These are phyloP conservation scores for Gamarada debralockiae DNA, from an alignment of 495 filamentous ascomycete species.

Conservation along the genomic window DNA sequence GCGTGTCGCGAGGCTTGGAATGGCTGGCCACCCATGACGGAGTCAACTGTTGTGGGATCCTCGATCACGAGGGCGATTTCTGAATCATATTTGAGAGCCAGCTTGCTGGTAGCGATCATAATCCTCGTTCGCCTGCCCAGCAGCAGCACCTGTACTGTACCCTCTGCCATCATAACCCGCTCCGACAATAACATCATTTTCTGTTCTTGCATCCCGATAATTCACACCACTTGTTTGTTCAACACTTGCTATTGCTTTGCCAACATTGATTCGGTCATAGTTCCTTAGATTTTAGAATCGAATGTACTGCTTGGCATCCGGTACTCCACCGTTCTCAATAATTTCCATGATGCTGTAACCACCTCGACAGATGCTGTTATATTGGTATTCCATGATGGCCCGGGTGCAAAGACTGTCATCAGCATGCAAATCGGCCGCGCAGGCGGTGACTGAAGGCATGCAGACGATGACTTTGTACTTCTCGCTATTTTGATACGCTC, in stretches of 20 bases:
- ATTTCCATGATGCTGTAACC: conserved; percentile 82
- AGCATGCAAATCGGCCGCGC: conserved; percentile 80
- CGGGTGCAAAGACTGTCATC: conserved; percentile 83
- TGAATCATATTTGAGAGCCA: conserved; percentile 63
- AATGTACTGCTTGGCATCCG: conserved; percentile 72
- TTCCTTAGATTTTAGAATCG: conserved; percentile 93
- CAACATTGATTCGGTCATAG: conserved; percentile 80
- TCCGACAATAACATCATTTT: conserved; percentile 54
- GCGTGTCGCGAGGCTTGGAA: conserved; percentile 79
- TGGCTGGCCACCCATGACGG: conserved; percentile 65
- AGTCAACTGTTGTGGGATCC: conserved; percentile 66
- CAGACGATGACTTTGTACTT: conserved; percentile 81
- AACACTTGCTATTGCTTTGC: conserved; percentile 54
- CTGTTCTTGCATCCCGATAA: conserved; percentile 66
- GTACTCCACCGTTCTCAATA: conserved; percentile 63
- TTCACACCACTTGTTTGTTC: conserved; percentile 66
- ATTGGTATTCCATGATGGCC: conserved; percentile 96
- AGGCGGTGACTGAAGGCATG: conserved; percentile 86
- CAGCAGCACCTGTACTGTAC: conserved; percentile 21
- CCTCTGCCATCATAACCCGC: conserved; percentile 25
- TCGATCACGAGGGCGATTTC: conserved; percentile 72
- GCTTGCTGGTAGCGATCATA: conserved; percentile 65
- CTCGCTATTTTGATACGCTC: conserved; percentile 65
- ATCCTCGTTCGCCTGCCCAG: conserved; percentile 36
- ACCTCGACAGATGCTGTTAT: conserved; percentile 80